These are phyloP conservation scores for Phytopythium kandeliae DNA, from an alignment of 352 stramenopile genomes.

Conservation along the genomic window DNA sequence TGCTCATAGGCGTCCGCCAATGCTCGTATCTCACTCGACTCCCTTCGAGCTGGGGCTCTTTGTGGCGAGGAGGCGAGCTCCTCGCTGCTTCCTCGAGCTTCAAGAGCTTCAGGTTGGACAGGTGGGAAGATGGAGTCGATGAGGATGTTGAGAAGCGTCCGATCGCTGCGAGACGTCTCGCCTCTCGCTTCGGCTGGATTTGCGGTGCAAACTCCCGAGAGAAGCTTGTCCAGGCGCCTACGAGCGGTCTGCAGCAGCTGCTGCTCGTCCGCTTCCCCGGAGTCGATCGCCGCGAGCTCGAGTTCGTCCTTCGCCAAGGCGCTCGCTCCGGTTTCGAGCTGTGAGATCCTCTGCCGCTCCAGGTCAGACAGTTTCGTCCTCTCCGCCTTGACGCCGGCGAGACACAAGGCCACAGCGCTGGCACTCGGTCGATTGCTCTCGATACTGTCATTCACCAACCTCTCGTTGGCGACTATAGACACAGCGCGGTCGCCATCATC, in stretches of 20 bases:
- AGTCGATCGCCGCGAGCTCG: background rate
- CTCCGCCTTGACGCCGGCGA: slow-evolving; percentile 9
- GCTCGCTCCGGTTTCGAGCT: slow-evolving; percentile 28
- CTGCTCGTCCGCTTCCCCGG: background rate
- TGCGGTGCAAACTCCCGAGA: background rate
- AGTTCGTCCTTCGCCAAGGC: slow-evolving; percentile 24
- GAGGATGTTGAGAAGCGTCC: background rate
- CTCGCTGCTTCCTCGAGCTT: background rate
- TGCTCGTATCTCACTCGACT: slow-evolving; percentile 33
- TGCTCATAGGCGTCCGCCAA: slow-evolving; percentile 65
- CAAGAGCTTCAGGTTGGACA: background rate
- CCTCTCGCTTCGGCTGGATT: background rate
- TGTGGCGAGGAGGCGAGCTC: background rate
- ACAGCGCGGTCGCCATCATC: background rate
- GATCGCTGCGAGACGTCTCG: background rate
- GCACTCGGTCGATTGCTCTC: background rate
- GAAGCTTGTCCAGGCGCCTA: background rate
- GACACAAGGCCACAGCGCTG: background rate
- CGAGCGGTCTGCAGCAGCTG: background rate
- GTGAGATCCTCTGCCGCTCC: slow-evolving; percentile 35
- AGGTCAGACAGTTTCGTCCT: slow-evolving; percentile 19
- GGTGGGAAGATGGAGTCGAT: background rate
- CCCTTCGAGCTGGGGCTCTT: background rate
- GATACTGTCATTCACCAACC: background rate
- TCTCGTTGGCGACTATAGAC: background rate